A percentile compares a stretch with the other conserved stretches of the same genome.
phyloP scores from a whole-genome alignment of 2,329 filamentous ascomycete species.

The Emmonsiellopsis sp. region DNA sequence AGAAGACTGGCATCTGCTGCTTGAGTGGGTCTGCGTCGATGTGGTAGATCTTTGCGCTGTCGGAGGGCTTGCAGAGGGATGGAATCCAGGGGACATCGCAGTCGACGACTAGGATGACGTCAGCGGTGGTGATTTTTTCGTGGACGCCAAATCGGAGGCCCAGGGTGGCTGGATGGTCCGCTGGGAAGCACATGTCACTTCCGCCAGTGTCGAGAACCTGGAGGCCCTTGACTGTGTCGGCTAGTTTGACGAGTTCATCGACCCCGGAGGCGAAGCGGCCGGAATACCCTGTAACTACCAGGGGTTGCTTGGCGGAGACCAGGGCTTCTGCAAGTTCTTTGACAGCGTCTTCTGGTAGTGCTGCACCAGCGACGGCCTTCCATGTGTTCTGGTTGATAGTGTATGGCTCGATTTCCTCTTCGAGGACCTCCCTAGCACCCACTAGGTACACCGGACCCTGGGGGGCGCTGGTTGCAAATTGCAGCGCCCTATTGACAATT shows the following conservation, averaged over 20 bases:
- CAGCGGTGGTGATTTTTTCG: slow-evolving; percentile 62
- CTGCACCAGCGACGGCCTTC: slow-evolving; percentile 60
- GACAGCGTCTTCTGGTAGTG: slow-evolving; percentile 41
- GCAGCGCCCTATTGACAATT: slow-evolving; percentile 74
- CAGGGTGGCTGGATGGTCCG: slow-evolving; percentile 46
- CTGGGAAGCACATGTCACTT: slow-evolving; percentile 43
- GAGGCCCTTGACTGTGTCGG: slow-evolving; percentile 38
- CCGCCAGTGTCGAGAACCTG: slow-evolving; percentile 45
- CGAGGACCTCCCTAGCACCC: slow-evolving; percentile 73
- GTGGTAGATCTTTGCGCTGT: slow-evolving; percentile 51
- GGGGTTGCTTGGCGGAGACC: slow-evolving; percentile 37
- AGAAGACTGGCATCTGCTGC: slow-evolving; percentile 65
- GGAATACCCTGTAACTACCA: slow-evolving; percentile 43
- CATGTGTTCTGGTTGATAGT: slow-evolving; percentile 58
- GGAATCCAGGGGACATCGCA: slow-evolving; percentile 92
- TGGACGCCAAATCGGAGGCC: slow-evolving; percentile 68
- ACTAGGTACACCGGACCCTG: slow-evolving; percentile 71
- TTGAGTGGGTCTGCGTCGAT: slow-evolving; percentile 60
- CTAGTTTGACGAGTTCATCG: slow-evolving; percentile 36
- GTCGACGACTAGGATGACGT: slow-evolving; percentile 76
- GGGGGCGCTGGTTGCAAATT: slow-evolving; percentile 69
- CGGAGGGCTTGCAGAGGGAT: slow-evolving; percentile 56
- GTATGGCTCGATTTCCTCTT: slow-evolving; percentile 71
- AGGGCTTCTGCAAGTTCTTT: slow-evolving; percentile 35
- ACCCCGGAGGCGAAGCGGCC: slow-evolving; percentile 38